These are phyloP conservation scores for Phoma sp. DNA, from an alignment of 2,329 filamentous ascomycete genomes.

Conservation along the genomic window DNA sequence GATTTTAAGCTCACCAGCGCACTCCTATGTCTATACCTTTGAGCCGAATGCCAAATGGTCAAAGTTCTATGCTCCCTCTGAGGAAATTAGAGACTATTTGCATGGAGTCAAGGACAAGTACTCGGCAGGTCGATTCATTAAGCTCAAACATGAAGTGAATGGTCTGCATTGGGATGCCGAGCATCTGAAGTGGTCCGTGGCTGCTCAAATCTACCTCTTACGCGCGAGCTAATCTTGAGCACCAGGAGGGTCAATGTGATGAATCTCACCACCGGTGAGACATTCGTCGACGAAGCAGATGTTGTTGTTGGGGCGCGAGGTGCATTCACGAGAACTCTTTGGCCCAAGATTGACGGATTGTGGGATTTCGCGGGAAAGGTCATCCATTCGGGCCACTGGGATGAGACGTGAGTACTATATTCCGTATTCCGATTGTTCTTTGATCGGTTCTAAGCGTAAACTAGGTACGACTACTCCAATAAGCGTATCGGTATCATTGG, in stretches of 20 bases:
- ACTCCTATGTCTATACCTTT: constrained; percentile 54
- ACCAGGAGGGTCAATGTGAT: constrained; percentile 45
- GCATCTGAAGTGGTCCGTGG: not conserved
- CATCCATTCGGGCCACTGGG: constrained; percentile 47
- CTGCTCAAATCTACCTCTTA: too few species aligned
- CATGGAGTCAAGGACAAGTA: constrained; percentile 44
- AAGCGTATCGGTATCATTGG: constrained; percentile 47
- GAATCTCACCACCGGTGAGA: constrained; percentile 38
- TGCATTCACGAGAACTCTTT: constrained; percentile 39
- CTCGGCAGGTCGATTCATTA: constrained; percentile 46
- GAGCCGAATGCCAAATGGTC: constrained; percentile 52
- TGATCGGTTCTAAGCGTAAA: not conserved
- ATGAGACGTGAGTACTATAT: constrained; percentile 31
- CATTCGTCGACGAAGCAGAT: constrained; percentile 33
- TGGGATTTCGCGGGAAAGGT: constrained; percentile 41
- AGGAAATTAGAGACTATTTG: constrained; percentile 49
- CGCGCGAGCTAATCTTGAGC: too few species aligned
- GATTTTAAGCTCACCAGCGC: too few species aligned
- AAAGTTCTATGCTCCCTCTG: constrained; percentile 48
- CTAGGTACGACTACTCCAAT: constrained; percentile 39
- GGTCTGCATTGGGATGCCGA: constrained; percentile 41
- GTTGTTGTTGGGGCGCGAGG: constrained; percentile 43
- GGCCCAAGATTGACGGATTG: constrained; percentile 44
- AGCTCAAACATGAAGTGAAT: constrained; percentile 44
- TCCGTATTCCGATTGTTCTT: too few species aligned